phyloP scores from a whole-genome alignment of 2,329 filamentous ascomycete species.

The Aspergillus neotritici region DNA sequence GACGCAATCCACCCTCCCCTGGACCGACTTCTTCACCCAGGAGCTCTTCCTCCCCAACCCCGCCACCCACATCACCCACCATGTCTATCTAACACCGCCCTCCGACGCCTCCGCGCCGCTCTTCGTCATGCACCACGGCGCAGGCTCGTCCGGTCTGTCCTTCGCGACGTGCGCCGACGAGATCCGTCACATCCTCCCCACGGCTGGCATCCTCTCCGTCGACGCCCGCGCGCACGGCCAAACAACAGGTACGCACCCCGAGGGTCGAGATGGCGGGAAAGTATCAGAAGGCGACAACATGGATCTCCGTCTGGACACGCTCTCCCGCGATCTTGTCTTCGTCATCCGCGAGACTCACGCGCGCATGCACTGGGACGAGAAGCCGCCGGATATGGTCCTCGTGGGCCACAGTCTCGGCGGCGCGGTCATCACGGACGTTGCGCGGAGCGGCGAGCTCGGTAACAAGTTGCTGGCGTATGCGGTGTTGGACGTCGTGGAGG shows the following conservation, averaged over 20 bases:
- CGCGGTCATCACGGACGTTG: constrained; percentile 80
- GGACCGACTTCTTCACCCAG: constrained; percentile 86
- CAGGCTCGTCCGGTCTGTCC: constrained; percentile 84
- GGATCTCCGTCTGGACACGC: constrained; percentile 66
- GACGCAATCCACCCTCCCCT: constrained; percentile 50
- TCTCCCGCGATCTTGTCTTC: constrained; percentile 66
- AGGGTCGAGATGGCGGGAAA: constrained; percentile 22
- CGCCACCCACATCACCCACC: constrained; percentile 56
- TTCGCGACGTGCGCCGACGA: constrained; percentile 78
- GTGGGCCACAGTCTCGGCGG: constrained; percentile 92
- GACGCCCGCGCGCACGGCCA: constrained; percentile 85
- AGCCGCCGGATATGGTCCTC: constrained; percentile 68
- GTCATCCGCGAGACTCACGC: constrained; percentile 63
- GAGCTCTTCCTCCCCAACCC: constrained; percentile 64
- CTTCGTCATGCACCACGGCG: constrained; percentile 92
- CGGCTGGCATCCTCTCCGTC: constrained; percentile 74
- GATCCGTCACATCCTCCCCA: constrained; percentile 68
- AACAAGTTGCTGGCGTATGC: constrained; percentile 71
- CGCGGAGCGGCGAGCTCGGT: constrained; percentile 61
- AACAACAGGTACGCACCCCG: constrained; percentile 38
- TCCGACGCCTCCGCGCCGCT: constrained; percentile 64
- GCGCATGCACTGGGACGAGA: constrained; percentile 63
- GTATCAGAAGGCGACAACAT: constrained; percentile 34
- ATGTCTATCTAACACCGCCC: constrained; percentile 84
- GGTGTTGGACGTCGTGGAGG: constrained; percentile 92